Base-by-base conservation (phyloP, 345 rosid genomes). In the Lepidium aucheri region DNA sequence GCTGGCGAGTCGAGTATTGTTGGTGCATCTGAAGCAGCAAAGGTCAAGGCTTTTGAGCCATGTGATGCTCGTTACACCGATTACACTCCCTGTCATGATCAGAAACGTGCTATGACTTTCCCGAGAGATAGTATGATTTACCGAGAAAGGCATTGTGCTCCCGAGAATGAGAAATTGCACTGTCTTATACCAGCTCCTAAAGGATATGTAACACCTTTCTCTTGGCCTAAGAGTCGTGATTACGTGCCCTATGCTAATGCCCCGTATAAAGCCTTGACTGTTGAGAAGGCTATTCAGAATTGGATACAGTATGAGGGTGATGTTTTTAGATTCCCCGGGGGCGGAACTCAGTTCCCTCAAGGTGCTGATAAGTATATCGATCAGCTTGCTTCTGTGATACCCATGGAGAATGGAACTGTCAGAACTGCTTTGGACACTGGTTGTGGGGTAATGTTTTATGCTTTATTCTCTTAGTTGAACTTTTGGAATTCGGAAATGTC, bases 201-300 rank as follows among this genome's bases (percentile, higher is more conserved):
- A 40, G 96, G 99, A 63, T 95, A 95, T 32, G 96, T 91, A 2
- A 91, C 96, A 9, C 99, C 99, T 3, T 95, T 95, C 69, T 82
- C 94, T 13, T 95, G 99, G 99, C 99, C 99, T 1, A 95, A 91
- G 84, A 95, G 99, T 73, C 85, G 99, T 46, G 97, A 95, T 15
- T 95, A 88, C 22, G 99, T 95, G 9, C 99, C 97, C 18, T 95
- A 76, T 77, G 99, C 96, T 24, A 95, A 95, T 82, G 99, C 99
- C 0, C 99, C 99, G 2, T 91, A 91, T 50, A 95, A 95, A 78
- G 89, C 93, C 68, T 86, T 95, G 81, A 95, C 99, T 0, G 98
- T 95, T 57, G 97, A 95, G 82, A 95, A 95, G 79, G 99, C 99
- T 56, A 88, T 91, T 67, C 99, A 95, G 84, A 95, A 95, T 50